Evolutionary conservation across 257 asterid genomes (phyloP), one percentile per base, ranked within the genome.

Genomic region (Solanum pennellii): DNA sequence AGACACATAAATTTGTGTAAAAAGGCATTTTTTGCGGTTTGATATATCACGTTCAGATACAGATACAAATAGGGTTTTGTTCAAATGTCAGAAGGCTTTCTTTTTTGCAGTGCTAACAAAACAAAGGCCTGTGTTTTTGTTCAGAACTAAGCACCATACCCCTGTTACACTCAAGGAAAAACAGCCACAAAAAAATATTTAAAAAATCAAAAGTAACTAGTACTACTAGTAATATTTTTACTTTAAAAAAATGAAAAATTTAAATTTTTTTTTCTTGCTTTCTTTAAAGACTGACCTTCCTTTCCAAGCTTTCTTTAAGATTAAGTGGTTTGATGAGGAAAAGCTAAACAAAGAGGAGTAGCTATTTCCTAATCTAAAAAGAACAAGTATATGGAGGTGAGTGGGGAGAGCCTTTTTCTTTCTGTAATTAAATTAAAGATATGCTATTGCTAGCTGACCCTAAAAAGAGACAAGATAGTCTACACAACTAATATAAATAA

Each of bases 1-100:
- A 85, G 27, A 89, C 14, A 82, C 33, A 21, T 62, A 82, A 45
- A 39, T 71, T 25, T 75, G 13, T 68, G 87, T 88, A 37, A 65
- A 89, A 85, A 87, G 39, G 74, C 45, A 52, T 83, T 86, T 87
- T 52, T 77, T 77, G 73, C 87, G 86, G 83, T 66, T 71, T 45
- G 88, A 87, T 88, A 82, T 87, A 90, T 91, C 94, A 91, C 92
- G 89, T 87, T 93, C 87, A 69, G 42, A 83, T 79, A 88, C 91
- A 90, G 89, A 89, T 89, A 87, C 20, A 52, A 21, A 52, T 49
- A 49, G 82, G 86, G 89, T 41, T 44, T 76, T 13, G 60, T 76
- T 76, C 23, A 76, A 42, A 42, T 76, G 89, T 87, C 89, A 90
- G 91, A 47, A 62, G 87, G 74, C 71, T 83, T 10, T 10, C 89